A percentile compares a stretch with the other conserved stretches of the same genome.
Conservation (phyloP, 1,139 yeast genomes). For the Diutina mesorugosa region DNA sequence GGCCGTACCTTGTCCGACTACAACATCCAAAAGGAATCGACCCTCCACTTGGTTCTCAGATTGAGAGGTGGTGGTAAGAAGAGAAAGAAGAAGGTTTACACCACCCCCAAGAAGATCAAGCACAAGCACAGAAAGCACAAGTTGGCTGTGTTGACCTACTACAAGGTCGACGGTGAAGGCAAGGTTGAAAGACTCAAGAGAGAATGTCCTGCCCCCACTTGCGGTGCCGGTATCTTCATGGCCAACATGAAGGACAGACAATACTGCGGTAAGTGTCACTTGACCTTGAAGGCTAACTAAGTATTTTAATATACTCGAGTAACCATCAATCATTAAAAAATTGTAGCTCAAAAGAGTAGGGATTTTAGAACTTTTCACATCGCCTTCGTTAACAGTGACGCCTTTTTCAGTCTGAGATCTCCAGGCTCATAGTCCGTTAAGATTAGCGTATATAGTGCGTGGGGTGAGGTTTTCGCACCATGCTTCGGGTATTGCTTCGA, state of each 20-base stretch:
- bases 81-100: slow-evolving; percentile 98
- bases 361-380: too few relatives aligned
- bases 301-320: slow-evolving; percentile 9
- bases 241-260: slow-evolving; percentile 98
- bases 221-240: slow-evolving; percentile 99
- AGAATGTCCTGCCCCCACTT: slow-evolving; percentile 74
- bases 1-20: slow-evolving; percentile 98
- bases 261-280: slow-evolving; percentile 99
- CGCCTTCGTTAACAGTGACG: too few relatives aligned
- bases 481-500: background rate
- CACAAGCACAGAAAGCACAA: slow-evolving; percentile 99
- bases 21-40: slow-evolving; percentile 99
- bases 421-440: background rate
- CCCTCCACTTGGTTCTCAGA: slow-evolving; percentile 94
- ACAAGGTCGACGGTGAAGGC: slow-evolving; percentile 98
- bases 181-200: slow-evolving; percentile 98
- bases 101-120: slow-evolving; percentile 99
- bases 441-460: background rate
- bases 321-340: background rate
- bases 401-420: too few relatives aligned
- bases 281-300: slow-evolving; percentile 42
- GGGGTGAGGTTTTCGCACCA: background rate
- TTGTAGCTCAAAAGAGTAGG: background rate
- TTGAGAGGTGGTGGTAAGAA: slow-evolving; percentile 99
- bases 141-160: slow-evolving; percentile 98